Percentiles rank a stretch among this genome's conserved stretches.
phyloP scores from a whole-genome alignment of 169 alveolate genomes.

The Cryptosporidium ryanae region DNA sequence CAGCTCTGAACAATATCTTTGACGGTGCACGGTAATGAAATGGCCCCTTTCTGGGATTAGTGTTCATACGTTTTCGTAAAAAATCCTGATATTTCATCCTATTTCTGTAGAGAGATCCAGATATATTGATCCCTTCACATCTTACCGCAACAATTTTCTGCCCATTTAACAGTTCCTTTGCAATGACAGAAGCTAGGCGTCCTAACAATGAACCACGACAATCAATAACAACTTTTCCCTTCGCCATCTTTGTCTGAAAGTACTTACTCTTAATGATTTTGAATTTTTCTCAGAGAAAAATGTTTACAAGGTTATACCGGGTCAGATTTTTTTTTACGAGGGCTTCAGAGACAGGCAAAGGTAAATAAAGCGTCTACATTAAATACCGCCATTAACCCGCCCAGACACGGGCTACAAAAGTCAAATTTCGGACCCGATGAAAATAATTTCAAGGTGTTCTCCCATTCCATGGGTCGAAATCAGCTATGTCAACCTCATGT shows the following conservation, averaged over 20 bases:
- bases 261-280: background rate
- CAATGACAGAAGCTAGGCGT: conserved; percentile 98
- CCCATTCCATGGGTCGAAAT: conserved; percentile 54
- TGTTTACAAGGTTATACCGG: too few relatives aligned
- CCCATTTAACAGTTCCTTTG: conserved; percentile 97
- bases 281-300: too few relatives aligned
- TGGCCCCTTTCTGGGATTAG: conserved; percentile 97
- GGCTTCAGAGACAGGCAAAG: conserved; percentile 56
- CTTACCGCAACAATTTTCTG: conserved; percentile 96
- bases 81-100: conserved; percentile 93
- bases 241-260: conserved; percentile 77
- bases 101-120: conserved; percentile 96
- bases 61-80: conserved; percentile 93
- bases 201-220: conserved; percentile 99
- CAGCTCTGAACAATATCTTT: conserved; percentile 96
- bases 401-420: too few relatives aligned
- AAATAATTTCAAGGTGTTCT: too few relatives aligned
- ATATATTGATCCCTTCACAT: conserved; percentile 95
- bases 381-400: too few relatives aligned
- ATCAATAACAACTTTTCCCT: conserved; percentile 94
- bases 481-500: conserved; percentile 33
- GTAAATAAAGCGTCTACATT: conserved; percentile 55
- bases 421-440: background rate
- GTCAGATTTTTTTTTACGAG: too few relatives aligned
- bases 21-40: conserved; percentile 97